Base-by-base conservation (phyloP, 2,329 filamentous ascomycete species). In the Clarireedia paspali region DNA sequence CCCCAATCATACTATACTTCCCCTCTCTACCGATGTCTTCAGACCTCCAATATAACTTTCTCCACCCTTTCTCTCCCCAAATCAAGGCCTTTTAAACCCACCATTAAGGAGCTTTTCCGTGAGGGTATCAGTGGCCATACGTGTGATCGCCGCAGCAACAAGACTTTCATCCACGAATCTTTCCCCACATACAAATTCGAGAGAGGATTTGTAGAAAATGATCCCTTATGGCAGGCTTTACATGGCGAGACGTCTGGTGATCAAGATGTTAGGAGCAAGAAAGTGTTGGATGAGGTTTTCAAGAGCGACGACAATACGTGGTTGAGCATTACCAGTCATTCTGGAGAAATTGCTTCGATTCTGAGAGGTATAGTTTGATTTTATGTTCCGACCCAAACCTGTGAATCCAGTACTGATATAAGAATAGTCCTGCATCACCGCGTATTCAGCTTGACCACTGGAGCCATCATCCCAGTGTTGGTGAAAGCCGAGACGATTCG, bases 51-150 rank as follows among this genome's bases (percentile, higher is more conserved):
- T 52, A 67, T 83, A 20, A 87, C 84, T 1, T 89, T 85, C 64
- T 66, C 67, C 1, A 74, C 71, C 10, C 72, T 88, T 2, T 63
- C 72, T 2, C 66, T 87, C 2, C 81, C 82, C 0, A 66, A 67
- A 6, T 67, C 73, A 3, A 68, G 68, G 10, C 77, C 76, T 0
- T 88, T 87, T 62, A 68, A 69, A 2, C 85, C 84, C 0, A 72
- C 74, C 1, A 71, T 88, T 59, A 88, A 87, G 69, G 85, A 88
- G 63, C 67, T 78, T 38, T 73, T 88, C 60, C 76, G 85, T 30
- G 86, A 89, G 68, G 79, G 80, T 2, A 80, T 88, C 55, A 82
- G 78, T 53, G 79, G 83, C 44, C 85, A 88, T 66, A 87, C 84
- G 0, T 89, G 86, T 66, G 83, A 89, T 69, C 76, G 79, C 30